Evolutionary conservation across 1,284 basidiomycete genomes (phyloP).

Genomic region (Irpex sp.): DNA sequence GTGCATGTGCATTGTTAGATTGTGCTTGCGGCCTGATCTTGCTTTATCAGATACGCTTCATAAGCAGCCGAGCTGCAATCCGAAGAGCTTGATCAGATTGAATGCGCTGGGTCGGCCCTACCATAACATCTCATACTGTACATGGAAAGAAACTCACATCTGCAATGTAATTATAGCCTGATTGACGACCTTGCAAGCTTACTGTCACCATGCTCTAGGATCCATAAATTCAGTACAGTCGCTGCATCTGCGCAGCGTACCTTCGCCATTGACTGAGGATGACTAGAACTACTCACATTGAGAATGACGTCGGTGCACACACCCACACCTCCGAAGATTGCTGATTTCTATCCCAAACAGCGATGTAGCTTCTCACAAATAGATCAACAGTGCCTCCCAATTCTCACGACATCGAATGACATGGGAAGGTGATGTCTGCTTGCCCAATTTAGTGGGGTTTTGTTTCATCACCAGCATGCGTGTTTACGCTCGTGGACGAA

Average conservation of each 20-base stretch:
- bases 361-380: background rate
- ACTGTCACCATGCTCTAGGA: background rate
- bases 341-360: background rate
- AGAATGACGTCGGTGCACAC: too few species aligned
- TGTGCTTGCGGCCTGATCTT: background rate
- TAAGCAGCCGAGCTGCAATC: background rate
- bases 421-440: background rate
- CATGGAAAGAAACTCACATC: background rate
- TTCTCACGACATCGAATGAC: background rate
- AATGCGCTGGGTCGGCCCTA: background rate
- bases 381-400: background rate
- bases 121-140: background rate
- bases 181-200: background rate
- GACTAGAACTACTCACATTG: too few species aligned
- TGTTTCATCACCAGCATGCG: background rate
- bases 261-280: too few species aligned
- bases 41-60: slow-evolving; percentile 13
- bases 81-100: background rate
- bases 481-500: background rate
- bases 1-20: background rate
- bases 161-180: background rate
- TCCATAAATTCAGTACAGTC: background rate
- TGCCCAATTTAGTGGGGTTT: background rate
- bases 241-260: background rate
- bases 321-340: background rate